Base-by-base conservation (phyloP, 805 yeast species). In the Scheffersomyces ergatensis region DNA sequence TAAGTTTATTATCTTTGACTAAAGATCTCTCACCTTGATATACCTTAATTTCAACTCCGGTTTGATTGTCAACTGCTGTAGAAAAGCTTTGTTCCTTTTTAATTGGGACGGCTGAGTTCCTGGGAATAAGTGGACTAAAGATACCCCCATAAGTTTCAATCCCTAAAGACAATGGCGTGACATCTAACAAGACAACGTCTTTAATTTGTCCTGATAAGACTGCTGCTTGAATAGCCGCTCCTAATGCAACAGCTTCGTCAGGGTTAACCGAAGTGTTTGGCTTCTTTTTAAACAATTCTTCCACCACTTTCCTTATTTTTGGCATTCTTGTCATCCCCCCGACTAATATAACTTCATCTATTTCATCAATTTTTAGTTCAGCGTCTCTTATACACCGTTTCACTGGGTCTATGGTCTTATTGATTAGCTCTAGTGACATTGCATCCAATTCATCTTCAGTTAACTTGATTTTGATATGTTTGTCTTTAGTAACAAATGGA, bases 251-350 rank as follows among this genome's bases (percentile, higher is more conserved):
- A n/a, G 93, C 90, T 63, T 86, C 95, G 61, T 86, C 95, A n/a
- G 95, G 95, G 58, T 86, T 86, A 11, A 86, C 87, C 15, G 79
- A 76, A 33, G 84, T 80, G 39, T 82, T 83, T 30, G 92, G 90
- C 45, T 74, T 70, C 56, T 76, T 82, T 25, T 75, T 72, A 57
- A 86, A 85, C 13, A 82, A 48, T 8, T 68, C 67, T 46, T 71
- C 75, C 16, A 86, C 92, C 6, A 80, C 70, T 29, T 72, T 72
- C 45, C 89, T 68, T 44, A 86, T 79, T 62, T 80, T 82, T 40
- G 95, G 95, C 95, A 86, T 86, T 62, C 95, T 71, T 3, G 95
- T 85, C 95, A 86, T 86, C 48, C 95, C 95, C 43, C 95, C 95
- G 30, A 86, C 95, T 33, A 86, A 58, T 33, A 86, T 77, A 23